Conservation (phyloP, 2,329 filamentous ascomycete genomes). For the Alternaria incomplexa region DNA sequence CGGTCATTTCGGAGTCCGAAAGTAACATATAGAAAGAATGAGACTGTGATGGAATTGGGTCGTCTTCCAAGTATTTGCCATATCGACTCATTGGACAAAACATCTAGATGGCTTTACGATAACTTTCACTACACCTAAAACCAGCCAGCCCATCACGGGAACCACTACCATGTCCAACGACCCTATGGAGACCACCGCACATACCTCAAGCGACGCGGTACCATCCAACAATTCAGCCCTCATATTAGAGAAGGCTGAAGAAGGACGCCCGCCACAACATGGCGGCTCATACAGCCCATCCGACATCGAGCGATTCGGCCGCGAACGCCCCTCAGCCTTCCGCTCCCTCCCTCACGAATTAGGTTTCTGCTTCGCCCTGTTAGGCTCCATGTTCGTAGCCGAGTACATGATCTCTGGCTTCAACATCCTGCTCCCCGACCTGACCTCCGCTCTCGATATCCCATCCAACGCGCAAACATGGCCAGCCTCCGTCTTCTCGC, state of each 20-base stretch:
- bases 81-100: neutral
- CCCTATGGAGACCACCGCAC: neutral
- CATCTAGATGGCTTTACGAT: neutral
- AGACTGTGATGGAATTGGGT: neutral
- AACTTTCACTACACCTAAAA: neutral
- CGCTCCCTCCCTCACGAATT: slow-evolving; percentile 61
- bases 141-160: neutral
- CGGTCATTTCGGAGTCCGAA: slow-evolving; percentile 21
- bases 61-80: neutral
- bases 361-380: slow-evolving; percentile 66
- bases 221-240: neutral
- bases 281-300: slow-evolving; percentile 28
- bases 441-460: slow-evolving; percentile 68
- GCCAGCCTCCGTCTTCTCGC: slow-evolving; percentile 47
- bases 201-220: neutral
- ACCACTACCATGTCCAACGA: neutral
- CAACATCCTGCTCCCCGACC: slow-evolving; percentile 68
- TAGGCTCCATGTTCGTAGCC: slow-evolving; percentile 68
- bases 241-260: slow-evolving; percentile 11
- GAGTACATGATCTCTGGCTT: slow-evolving; percentile 83
- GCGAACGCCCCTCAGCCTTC: slow-evolving; percentile 66
- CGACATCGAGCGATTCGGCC: slow-evolving; percentile 65
- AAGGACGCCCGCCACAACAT: slow-evolving; percentile 18
- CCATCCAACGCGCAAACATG: slow-evolving; percentile 65
- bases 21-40: slow-evolving; percentile 18